A percentile compares a stretch with the other conserved stretches of the same genome.
Conservation (phyloP, 179 eudicot species). For the Amaranthus tricolor region DNA sequence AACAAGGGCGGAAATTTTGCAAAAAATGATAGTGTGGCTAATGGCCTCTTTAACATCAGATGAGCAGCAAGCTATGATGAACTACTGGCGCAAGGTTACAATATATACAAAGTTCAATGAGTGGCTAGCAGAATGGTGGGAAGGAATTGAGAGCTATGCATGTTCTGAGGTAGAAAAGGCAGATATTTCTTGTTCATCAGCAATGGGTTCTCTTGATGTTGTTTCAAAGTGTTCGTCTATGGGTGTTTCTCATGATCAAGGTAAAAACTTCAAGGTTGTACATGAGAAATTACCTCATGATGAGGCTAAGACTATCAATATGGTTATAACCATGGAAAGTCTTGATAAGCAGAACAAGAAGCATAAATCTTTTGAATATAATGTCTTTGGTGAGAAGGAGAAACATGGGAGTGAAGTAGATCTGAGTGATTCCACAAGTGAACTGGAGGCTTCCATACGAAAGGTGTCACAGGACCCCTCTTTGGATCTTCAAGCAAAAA, state of each 20-base stretch:
- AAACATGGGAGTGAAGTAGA: constrained; percentile 32
- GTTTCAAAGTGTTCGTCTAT: constrained; percentile 36
- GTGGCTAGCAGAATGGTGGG: constrained; percentile 98
- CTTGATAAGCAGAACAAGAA: constrained; percentile 27
- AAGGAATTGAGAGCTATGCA: constrained; percentile 40
- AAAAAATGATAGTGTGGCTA: constrained; percentile 85
- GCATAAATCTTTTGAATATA: constrained; percentile 25
- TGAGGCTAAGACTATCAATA: constrained; percentile 22
- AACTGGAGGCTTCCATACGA: constrained; percentile 66
- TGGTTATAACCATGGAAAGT: constrained; percentile 31
- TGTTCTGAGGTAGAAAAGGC: constrained; percentile 38
- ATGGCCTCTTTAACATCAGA: constrained; percentile 63
- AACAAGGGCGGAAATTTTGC: constrained; percentile 70
- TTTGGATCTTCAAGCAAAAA: constrained; percentile 58
- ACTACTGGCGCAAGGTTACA: constrained; percentile 69
- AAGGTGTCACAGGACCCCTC: constrained; percentile 58
- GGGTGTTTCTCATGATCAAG: constrained; percentile 27
- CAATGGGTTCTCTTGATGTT: constrained; percentile 40
- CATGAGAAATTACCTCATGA: constrained; percentile 18
- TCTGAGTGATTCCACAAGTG: constrained; percentile 29
- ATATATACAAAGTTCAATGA: constrained; percentile 74
- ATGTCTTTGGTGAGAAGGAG: constrained; percentile 36
- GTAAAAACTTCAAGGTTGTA: constrained; percentile 15
- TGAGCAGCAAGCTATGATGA: constrained; percentile 65
- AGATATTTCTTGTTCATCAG: constrained; percentile 30